Evolutionary conservation across 2,329 filamentous ascomycete species (phyloP).

Genomic region (Huntiella moniliformis): DNA sequence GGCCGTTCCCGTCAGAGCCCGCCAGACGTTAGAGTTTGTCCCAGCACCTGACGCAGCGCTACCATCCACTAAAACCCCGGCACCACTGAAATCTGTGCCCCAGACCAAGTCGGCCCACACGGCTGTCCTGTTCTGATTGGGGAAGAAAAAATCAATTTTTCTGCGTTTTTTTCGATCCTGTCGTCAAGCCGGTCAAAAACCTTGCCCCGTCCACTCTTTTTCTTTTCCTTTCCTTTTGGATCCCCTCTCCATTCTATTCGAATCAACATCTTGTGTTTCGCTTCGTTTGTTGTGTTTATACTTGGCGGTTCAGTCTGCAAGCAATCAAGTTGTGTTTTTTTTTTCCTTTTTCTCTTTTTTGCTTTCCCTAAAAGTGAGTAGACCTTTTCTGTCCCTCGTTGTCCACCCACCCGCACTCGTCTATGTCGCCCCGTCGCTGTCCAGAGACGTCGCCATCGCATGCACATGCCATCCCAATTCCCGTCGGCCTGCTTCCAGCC

Average conservation of each 20-base stretch:
- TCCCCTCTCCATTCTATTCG: background rate
- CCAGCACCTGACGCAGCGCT: too few relatives aligned
- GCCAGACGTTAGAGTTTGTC: too few relatives aligned
- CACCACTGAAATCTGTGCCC: too few relatives aligned
- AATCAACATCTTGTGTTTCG: background rate
- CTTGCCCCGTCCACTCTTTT: background rate
- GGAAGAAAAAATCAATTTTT: too few relatives aligned
- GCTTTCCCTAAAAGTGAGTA: conserved; percentile 4
- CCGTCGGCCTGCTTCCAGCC: background rate
- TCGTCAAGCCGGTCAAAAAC: too few relatives aligned
- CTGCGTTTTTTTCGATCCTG: too few relatives aligned
- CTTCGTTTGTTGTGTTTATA: background rate
- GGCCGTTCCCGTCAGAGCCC: too few relatives aligned
- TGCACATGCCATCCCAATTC: background rate
- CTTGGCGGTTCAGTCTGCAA: background rate
- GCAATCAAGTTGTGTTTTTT: conserved; percentile 1
- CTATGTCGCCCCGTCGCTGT: background rate
- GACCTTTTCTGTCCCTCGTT: conserved; percentile 11
- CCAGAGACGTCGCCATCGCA: background rate
- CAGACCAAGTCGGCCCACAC: too few relatives aligned
- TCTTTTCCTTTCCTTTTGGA: background rate
- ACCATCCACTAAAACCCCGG: too few relatives aligned
- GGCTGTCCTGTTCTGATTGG: too few relatives aligned
- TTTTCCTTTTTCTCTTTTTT: conserved; percentile 5
- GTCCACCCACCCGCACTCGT: too few relatives aligned